Evolutionary conservation across 306 rosid species (phyloP), one percentile per base, ranked within the genome.

Genomic region (Alnus rubra): DNA sequence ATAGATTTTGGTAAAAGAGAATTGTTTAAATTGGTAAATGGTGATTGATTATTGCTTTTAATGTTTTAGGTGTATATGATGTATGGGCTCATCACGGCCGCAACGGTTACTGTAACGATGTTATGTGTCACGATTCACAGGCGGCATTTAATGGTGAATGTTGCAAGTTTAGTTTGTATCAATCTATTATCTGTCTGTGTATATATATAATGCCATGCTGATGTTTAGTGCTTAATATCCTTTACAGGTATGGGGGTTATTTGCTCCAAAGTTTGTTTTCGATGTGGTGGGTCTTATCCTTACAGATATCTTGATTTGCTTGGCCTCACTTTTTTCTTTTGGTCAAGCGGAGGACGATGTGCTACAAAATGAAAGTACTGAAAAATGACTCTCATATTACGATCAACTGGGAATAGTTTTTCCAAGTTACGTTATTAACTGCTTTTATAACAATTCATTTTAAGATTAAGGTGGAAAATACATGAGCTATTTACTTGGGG

Each of bases 181-280:
- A 77, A n/a, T 74, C 59, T 56, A 23, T 23, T 23, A 23, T 23
- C 28, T 23, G 0, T 23, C 28, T 23, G 28, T 23, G 67, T 69
- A 5, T 71, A 35, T 64, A 4, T 52, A 18, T 73, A 69, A 56
- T 76, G 80, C 75, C 45, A 71, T 47, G 23, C 45, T 39, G 69
- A 44, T 30, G 78, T 33, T 80, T 12, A 47, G 50, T 55, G 65
- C 69, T 63, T 69, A 23, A 50, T 69, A 54, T 42, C 71, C 56
- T 73, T 73, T 82, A 88, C 90, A 95, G 98, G 98, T 92, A 33
- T 95, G 98, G 98, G 98, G 98, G 51, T 88, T 95, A 84, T 95
- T 95, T 85, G 98, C 98, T 74, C 98, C 98, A 0, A 95, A 95
- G 89, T 95, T 89, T 81, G 97, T 92, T 78, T 92, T 95, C 45